These are phyloP conservation scores for Populus tomentosa DNA, from an alignment of 441 rosid species.

Conservation along the genomic window DNA sequence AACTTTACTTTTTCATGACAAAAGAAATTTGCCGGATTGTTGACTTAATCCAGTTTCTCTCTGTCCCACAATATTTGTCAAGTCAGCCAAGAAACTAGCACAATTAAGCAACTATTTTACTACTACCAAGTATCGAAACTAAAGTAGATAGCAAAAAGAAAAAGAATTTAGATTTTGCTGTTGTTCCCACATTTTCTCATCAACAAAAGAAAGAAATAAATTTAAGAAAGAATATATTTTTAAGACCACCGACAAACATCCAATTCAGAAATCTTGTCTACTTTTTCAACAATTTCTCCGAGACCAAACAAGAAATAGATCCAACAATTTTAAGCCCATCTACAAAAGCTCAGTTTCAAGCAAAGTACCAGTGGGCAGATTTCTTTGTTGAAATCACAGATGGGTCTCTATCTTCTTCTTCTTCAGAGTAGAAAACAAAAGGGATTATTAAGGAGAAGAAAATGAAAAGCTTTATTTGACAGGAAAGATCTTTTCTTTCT, in stretches of 20 bases:
- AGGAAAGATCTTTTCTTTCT: not conserved
- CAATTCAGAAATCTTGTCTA: not conserved
- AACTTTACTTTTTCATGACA: not conserved
- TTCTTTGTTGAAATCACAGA: not conserved
- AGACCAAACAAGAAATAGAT: constrained; percentile 15
- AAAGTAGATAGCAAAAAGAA: not conserved
- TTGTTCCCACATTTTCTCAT: not conserved
- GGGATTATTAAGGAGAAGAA: not conserved
- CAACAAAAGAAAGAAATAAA: not conserved
- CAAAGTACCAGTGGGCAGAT: constrained; percentile 22
- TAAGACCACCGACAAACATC: not conserved
- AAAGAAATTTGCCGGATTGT: not conserved
- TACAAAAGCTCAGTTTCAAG: constrained; percentile 11
- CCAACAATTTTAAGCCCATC: not conserved
- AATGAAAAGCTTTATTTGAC: not conserved
- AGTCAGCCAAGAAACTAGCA: not conserved
- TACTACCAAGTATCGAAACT: not conserved
- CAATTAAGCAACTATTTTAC: not conserved
- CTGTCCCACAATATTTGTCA: not conserved
- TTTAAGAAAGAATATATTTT: no score
- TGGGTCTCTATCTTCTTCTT: not conserved
- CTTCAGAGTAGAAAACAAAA: constrained; percentile 2
- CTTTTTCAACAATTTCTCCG: constrained; percentile 15
- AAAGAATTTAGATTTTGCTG: not conserved
- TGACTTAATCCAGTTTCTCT: not conserved